A percentile compares a stretch with the other conserved stretches of the same genome.
Conservation (phyloP, 805 yeast species). For the Sugiyamaella boreocaroliniensis region DNA sequence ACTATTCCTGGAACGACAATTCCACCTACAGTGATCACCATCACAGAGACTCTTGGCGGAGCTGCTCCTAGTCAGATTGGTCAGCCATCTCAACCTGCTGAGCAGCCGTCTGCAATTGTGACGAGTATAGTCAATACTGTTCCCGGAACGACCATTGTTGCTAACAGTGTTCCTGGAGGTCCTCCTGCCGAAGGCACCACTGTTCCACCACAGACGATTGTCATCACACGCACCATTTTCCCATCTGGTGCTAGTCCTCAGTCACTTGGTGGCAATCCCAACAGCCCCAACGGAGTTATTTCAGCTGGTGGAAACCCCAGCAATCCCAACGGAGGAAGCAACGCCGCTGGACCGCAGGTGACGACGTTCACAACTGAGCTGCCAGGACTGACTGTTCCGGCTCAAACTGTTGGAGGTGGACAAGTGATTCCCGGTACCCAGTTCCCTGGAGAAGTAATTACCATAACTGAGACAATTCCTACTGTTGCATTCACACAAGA, state of each 20-base stretch:
- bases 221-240: not conserved
- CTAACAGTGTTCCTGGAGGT: conserved; percentile 1
- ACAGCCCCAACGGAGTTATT: not conserved
- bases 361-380: conserved; percentile 2
- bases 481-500: not conserved
- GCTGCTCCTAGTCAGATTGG: not conserved
- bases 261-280: not conserved
- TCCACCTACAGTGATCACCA: conserved; percentile 5
- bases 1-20: conserved; percentile 7
- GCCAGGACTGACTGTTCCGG: conserved; percentile 16
- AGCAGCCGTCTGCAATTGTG: not conserved
- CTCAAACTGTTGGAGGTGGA: conserved; percentile 6
- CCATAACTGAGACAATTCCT: not conserved
- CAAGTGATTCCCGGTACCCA: conserved; percentile 5
- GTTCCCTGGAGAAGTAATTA: conserved; percentile 2
- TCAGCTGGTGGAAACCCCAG: not conserved
- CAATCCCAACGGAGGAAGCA: not conserved
- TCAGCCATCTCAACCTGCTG: not conserved
- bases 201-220: not conserved
- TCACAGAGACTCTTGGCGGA: not conserved
- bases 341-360: not conserved
- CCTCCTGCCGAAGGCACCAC: conserved; percentile 6
- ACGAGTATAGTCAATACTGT: not conserved
- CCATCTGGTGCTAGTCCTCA: not conserved
- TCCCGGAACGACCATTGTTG: conserved; percentile 15